Evolutionary conservation across 1,284 basidiomycete genomes (phyloP).

Genomic region (Irpex rosettiformis): DNA sequence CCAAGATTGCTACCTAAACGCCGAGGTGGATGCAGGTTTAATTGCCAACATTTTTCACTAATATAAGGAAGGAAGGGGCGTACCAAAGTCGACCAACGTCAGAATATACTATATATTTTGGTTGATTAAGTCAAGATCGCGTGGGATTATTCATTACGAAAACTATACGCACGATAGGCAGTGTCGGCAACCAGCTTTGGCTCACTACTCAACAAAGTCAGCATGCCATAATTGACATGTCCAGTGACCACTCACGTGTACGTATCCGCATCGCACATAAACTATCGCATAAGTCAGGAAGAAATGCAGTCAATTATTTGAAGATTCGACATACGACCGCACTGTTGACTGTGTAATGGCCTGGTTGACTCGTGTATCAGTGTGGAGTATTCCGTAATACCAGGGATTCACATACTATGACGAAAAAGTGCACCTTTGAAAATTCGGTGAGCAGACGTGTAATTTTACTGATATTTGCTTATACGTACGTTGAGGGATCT

Average conservation of each 20-base stretch:
- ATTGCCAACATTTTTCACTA: too few relatives aligned
- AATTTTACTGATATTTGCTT: background rate
- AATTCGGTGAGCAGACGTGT: background rate
- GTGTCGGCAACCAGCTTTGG: background rate
- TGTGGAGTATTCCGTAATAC: background rate
- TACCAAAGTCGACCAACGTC: background rate
- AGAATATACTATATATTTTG: background rate
- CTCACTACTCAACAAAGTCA: background rate
- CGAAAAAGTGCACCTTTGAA: background rate
- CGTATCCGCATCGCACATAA: background rate
- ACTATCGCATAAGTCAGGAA: too few relatives aligned
- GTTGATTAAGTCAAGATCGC: background rate
- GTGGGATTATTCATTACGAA: background rate
- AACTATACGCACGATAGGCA: background rate
- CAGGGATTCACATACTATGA: background rate
- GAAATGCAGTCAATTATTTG: too few relatives aligned
- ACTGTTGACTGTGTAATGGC: background rate
- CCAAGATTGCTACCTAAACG: background rate
- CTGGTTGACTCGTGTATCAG: background rate
- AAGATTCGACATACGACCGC: background rate
- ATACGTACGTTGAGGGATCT: background rate
- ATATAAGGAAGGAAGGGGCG: background rate
- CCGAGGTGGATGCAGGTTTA: too few relatives aligned
- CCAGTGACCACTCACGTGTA: background rate
- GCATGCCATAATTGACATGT: background rate